Evolutionary conservation across 257 asterid genomes (phyloP), one percentile per base, ranked within the genome.

Genomic region (Ligustrum vulgare): DNA sequence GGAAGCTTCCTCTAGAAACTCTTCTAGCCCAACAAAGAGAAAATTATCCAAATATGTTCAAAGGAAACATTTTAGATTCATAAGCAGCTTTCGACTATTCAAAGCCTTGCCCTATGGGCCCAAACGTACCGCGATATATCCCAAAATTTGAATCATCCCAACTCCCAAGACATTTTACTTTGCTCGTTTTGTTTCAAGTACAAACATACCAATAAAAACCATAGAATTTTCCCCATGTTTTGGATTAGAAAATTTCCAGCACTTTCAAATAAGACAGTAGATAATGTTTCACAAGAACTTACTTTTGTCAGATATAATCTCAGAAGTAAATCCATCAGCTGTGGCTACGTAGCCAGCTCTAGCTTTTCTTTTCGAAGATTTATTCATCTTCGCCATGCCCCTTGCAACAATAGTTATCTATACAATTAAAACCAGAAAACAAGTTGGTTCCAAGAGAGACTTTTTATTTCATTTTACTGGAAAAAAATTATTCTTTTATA

Each of bases 291-390:
- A 43, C 3, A 10, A 20, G 25, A 37, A 22, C 86, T 79, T 70
- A 85, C 91, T 70, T 65, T 81, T 70, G 1, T 81, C 78, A 71
- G 78, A 36, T 75, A 75, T 58, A 72, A 56, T 67, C 33, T 81
- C 86, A 34, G 79, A 35, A 35, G 18, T 37, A 60, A 23, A n/a
- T 13, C 63, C 63, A 41, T 70, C 69, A 62, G 75, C 80, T 1
- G 43, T 12, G 31, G 34, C 58, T 31, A 60, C 77, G 43, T 81
- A 83, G 33, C 56, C 67, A 35, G 81, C 91, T 64, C 77, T 80
- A 20, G 43, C 41, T 78, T 87, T 87, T 64, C 91, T 76, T 79
- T 87, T 87, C 16, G 88, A 83, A 36, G 89, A 85, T 69, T 83
- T 85, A 15, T 43, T 78, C 73, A 78, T 87, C 77, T 85, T 87